Base-by-base conservation (phyloP, 768 basidiomycete genomes). In the Agaricus sinodeliciosus region DNA sequence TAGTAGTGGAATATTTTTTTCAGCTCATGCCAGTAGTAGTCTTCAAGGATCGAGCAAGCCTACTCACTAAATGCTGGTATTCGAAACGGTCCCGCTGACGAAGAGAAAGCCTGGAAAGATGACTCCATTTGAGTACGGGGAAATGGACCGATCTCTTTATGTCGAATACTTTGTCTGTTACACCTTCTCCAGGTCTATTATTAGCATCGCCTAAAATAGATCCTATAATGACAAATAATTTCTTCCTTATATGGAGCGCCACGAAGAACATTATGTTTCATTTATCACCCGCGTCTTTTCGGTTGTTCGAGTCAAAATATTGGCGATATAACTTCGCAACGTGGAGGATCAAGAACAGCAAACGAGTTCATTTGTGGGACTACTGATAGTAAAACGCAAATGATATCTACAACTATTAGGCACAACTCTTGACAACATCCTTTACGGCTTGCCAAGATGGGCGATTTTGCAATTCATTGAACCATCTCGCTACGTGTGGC, bases 231-330 rank as follows among this genome's bases (percentile, higher is more conserved):
- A 22, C 2, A 22, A 22, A 22, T 22, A 22, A 22, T 22, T 22
- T 22, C 22, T 22, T 22, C 3, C 22, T 22, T 22, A 22, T 22
- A 22, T 77, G 73, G 2, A 27, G 58, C 0, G 63, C 59, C 5
- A 63, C 88, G 62, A 85, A 79, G 66, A 76, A 85, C 36, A 83
- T 82, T 0, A 90, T 90, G 87, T 90, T 78, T 60, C 88, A 90
- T 65, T 70, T 89, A 15, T 87, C 49, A 65, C 31, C 2, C 11
- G 42, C 25, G 37, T n/a, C 3, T 34, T 2, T 22, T 22, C 22
- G 22, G 22, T 22, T 22, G 22, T 22, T n/a, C 22, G 22, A 22
- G 22, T 22, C 22, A 3, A 22, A 22, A 22, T 22, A 22, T 22
- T 3, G 22, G 22, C 22, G 3, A 3, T 22, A 22, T 22, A 22